Evolutionary conservation across 1,139 yeast species (phyloP).

Genomic region (Debaryomyces robertsiae): DNA sequence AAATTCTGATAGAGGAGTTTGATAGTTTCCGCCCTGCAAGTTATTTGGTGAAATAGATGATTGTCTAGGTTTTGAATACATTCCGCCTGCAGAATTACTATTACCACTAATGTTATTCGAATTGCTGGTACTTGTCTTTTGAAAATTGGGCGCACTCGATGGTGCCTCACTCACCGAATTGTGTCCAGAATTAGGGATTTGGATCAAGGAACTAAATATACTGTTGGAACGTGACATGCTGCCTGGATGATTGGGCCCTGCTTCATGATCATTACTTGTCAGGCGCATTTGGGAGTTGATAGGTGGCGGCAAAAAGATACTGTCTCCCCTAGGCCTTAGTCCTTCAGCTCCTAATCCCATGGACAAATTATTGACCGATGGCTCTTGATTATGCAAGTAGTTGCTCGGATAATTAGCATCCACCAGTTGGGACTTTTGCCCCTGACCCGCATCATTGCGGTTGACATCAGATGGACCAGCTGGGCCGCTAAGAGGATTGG

Average conservation of each 20-base stretch:
- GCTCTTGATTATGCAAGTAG: constrained; percentile 15
- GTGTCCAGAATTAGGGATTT: constrained; percentile 38
- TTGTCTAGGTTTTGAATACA: constrained; percentile 18
- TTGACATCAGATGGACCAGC: background rate
- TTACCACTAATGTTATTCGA: constrained; percentile 6
- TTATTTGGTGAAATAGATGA: constrained; percentile 11
- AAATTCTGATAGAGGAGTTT: constrained; percentile 11
- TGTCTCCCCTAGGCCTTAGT: constrained; percentile 31
- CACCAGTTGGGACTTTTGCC: constrained; percentile 13
- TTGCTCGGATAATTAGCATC: constrained; percentile 17
- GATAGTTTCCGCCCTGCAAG: constrained; percentile 5
- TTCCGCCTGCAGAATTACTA: constrained; percentile 22
- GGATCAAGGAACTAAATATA: constrained; percentile 45
- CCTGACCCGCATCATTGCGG: background rate
- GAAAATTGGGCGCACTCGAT: constrained; percentile 9
- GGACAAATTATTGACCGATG: constrained; percentile 7
- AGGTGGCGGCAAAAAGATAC: constrained; percentile 37
- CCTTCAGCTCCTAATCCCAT: constrained; percentile 7
- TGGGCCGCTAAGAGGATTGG: background rate
- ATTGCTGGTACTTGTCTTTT: constrained; percentile 1
- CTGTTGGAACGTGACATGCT: constrained; percentile 37
- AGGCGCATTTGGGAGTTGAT: constrained; percentile 20
- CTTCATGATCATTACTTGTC: constrained; percentile 11
- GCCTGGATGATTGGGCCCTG: constrained; percentile 2
- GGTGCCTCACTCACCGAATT: constrained; percentile 38